These are phyloP conservation scores for Saturnispora gosingensis DNA, from an alignment of 805 yeast genomes.

Conservation along the genomic window DNA sequence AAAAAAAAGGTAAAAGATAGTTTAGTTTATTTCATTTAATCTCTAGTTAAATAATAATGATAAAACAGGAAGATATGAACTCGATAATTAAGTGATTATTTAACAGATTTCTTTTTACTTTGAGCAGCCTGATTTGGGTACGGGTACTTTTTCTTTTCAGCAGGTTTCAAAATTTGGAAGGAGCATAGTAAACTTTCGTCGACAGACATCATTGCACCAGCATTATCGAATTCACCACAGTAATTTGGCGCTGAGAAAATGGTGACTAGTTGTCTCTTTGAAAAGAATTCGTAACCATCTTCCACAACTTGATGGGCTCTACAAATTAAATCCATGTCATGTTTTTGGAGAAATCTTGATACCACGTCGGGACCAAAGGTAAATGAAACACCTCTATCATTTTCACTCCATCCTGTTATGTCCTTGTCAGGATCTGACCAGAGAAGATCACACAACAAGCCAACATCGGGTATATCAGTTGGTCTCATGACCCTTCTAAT, in stretches of 20 bases:
- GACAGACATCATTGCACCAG: constrained; percentile 99
- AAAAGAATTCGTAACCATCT: constrained; percentile 96
- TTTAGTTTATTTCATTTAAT: neutral
- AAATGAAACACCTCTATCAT: constrained; percentile 97
- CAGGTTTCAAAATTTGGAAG: constrained; percentile 94
- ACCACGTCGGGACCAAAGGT: constrained; percentile 99
- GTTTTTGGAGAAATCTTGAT: constrained; percentile 89
- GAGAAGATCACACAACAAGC: constrained; percentile 86
- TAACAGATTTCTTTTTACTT: constrained; percentile 3
- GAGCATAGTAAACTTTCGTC: constrained; percentile 95
- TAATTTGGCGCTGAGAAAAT: constrained; percentile 95
- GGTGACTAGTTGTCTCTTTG: constrained; percentile 92
- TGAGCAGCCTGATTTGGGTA: constrained; percentile 5
- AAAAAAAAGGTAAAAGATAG: neutral
- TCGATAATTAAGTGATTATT: neutral
- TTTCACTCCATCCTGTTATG: constrained; percentile 97
- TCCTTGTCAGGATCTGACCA: constrained; percentile 99
- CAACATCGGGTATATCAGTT: constrained; percentile 97
- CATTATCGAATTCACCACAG: constrained; percentile 98
- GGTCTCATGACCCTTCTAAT: constrained; percentile 99
- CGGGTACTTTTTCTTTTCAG: constrained; percentile 78
- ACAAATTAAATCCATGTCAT: constrained; percentile 96
- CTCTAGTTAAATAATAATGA: neutral
- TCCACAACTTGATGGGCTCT: constrained; percentile 99
- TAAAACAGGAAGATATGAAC: neutral